Conservation (phyloP, 352 stramenopile species). For the Phytopythium sindhum region DNA sequence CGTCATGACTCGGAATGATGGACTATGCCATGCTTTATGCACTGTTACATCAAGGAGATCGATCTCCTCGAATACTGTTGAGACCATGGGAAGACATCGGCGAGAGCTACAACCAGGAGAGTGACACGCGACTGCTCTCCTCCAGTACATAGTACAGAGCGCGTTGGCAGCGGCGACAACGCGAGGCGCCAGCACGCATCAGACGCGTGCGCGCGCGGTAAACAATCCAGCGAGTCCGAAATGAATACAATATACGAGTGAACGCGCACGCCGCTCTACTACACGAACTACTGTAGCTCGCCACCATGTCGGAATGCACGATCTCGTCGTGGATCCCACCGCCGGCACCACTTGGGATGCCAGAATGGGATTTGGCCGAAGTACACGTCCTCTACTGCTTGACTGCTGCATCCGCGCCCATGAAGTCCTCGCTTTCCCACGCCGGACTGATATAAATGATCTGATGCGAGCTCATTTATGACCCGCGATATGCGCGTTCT, state of each 20-base stretch:
- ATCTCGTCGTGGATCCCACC: not conserved
- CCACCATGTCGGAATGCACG: too few species aligned
- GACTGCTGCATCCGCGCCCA: too few species aligned
- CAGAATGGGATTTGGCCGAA: not conserved
- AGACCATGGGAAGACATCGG: not conserved
- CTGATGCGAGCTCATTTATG: not conserved
- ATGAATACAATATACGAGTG: too few species aligned
- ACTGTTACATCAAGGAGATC: too few species aligned
- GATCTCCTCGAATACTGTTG: too few species aligned
- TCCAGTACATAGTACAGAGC: too few species aligned
- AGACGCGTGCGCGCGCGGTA: not conserved
- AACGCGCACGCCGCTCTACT: too few species aligned
- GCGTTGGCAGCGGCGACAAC: too few species aligned
- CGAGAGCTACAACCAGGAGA: not conserved
- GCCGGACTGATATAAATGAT: constrained; percentile 9
- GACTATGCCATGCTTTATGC: not conserved
- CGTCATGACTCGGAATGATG: not conserved
- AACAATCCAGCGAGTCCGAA: not conserved
- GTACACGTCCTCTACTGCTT: not conserved
- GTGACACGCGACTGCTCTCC: not conserved
- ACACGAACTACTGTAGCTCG: too few species aligned
- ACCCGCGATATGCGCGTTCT: not conserved
- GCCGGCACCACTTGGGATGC: not conserved
- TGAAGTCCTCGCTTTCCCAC: not conserved
- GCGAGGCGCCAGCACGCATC: not conserved